These are phyloP conservation scores for Lactarius tabidus DNA, from an alignment of 768 basidiomycete species.

Conservation along the genomic window DNA sequence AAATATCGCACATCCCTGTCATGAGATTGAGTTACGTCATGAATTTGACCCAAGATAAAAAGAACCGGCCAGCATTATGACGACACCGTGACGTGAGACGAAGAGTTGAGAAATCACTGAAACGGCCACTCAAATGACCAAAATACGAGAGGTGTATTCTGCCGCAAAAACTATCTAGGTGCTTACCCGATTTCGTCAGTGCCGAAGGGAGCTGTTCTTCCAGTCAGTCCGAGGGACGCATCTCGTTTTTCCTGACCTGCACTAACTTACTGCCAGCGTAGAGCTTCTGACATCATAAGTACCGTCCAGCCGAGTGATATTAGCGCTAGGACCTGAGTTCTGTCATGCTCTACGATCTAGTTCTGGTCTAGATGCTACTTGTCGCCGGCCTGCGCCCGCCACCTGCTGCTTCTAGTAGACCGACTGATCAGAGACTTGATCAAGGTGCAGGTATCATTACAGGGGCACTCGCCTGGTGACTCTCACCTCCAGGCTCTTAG, in stretches of 20 bases:
- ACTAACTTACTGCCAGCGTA: no score
- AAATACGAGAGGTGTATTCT: background rate
- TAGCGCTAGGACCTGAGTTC: background rate
- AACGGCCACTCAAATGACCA: background rate
- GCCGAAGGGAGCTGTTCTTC: background rate
- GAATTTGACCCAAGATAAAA: background rate
- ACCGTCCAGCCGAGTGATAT: background rate
- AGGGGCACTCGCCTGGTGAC: background rate
- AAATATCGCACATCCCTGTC: background rate
- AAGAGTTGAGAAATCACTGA: background rate
- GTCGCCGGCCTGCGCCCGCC: background rate
- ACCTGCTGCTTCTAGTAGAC: background rate
- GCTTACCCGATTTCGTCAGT: background rate
- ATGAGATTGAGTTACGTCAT: background rate
- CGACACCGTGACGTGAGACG: no score
- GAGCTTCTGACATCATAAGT: background rate
- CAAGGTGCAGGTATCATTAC: no score
- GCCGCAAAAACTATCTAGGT: background rate
- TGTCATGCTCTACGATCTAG: background rate
- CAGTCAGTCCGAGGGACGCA: background rate
- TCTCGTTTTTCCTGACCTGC: background rate
- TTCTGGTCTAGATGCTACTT: no score
- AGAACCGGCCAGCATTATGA: no score
- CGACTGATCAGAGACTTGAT: no score
- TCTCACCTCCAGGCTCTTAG: background rate